phyloP scores from a whole-genome alignment of 176 grass and related monocot genomes.

The Raddia guianensis region DNA sequence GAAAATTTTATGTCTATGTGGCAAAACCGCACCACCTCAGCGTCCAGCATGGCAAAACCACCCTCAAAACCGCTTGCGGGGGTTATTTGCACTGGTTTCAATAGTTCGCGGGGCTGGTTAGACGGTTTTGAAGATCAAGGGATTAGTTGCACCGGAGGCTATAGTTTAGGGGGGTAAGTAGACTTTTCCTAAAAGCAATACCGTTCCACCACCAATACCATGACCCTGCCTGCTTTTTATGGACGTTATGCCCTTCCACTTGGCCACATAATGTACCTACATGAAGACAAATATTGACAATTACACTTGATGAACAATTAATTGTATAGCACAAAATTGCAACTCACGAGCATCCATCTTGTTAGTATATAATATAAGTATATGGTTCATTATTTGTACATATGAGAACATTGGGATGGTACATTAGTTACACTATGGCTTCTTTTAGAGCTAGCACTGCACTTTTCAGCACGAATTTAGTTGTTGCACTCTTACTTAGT shows the following conservation, averaged over 20 bases:
- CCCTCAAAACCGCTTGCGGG: no score
- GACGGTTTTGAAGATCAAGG: no score
- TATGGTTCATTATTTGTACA: background rate
- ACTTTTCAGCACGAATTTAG: constrained; percentile 23
- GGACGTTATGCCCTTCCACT: constrained; percentile 97
- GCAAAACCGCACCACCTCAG: no score
- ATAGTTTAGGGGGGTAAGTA: no score
- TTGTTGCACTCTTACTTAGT: background rate
- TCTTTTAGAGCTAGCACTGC: background rate
- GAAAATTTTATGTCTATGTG: no score
- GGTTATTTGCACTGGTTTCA: no score
- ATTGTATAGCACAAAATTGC: background rate
- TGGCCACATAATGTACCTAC: constrained; percentile 98
- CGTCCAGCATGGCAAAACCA: no score
- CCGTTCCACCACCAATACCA: constrained; percentile 86
- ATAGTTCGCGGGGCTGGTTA: no score
- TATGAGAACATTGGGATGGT: background rate
- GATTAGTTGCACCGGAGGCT: no score
- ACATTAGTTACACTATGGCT: background rate
- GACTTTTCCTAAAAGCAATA: constrained; percentile 37
- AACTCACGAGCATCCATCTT: background rate
- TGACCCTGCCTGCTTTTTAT: constrained; percentile 97
- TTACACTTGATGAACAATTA: constrained; percentile 24
- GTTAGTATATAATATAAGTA: constrained; percentile 10
- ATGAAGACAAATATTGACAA: constrained; percentile 31